These are phyloP conservation scores for Hypoxylon sp. DNA, from an alignment of 2,329 filamentous ascomycete genomes.

Conservation along the genomic window DNA sequence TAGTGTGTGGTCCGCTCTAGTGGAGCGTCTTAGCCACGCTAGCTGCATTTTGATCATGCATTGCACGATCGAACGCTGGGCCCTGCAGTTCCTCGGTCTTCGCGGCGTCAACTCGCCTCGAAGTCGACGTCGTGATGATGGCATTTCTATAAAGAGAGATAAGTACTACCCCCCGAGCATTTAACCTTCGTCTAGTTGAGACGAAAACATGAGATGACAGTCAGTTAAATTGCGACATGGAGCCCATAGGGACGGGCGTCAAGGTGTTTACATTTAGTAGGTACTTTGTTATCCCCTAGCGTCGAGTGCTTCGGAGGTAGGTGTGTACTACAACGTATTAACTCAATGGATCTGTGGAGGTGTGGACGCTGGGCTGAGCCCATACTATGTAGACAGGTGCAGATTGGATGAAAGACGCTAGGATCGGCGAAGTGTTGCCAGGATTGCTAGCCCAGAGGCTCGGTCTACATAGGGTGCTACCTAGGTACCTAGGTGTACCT, in stretches of 20 bases:
- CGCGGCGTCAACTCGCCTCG: constrained; percentile 15
- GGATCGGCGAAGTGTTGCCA: constrained; percentile 32
- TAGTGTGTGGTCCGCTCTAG: not conserved
- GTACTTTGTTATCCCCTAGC: not conserved
- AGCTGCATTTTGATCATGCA: constrained; percentile 39
- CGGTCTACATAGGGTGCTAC: no score
- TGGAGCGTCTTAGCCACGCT: constrained; percentile 26
- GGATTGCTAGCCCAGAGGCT: constrained; percentile 5
- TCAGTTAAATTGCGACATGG: constrained; percentile 16
- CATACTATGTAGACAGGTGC: constrained; percentile 8
- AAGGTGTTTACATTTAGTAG: not conserved
- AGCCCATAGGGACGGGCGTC: constrained; percentile 12
- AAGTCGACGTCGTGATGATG: not conserved
- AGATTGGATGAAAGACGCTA: constrained; percentile 24
- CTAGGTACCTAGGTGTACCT: no score
- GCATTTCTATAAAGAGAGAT: constrained; percentile 9
- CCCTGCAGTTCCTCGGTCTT: constrained; percentile 28
- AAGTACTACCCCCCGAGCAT: not conserved
- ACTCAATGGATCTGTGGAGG: not conserved
- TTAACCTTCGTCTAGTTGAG: constrained; percentile 9
- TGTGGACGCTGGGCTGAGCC: constrained; percentile 22
- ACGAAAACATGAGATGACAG: constrained; percentile 22
- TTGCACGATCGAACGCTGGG: constrained; percentile 35
- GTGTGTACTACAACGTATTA: not conserved
- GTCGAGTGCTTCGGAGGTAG: not conserved